These are phyloP conservation scores for Calonectria hongkongensis DNA, from an alignment of 2,329 filamentous ascomycete species.

Conservation along the genomic window DNA sequence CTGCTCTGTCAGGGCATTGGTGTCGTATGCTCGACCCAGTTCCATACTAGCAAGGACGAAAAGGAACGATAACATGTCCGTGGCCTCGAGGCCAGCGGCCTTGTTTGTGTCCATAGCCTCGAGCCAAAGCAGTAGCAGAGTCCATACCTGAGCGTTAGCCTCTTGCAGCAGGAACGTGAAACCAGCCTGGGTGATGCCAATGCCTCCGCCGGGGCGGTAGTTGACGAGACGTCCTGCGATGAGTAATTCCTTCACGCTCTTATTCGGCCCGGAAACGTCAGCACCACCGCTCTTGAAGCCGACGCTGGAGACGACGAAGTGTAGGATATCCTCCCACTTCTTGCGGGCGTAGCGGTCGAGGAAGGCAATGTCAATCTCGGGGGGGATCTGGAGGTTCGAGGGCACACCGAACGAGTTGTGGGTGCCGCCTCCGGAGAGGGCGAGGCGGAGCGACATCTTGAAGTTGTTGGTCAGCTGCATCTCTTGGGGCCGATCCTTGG, in stretches of 20 bases:
- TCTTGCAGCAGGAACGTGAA: conserved; percentile 97
- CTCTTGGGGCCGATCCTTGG: conserved; percentile 79
- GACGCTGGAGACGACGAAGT: conserved; percentile 92
- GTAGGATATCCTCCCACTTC: conserved; percentile 97
- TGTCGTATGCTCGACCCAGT: conserved; percentile 93
- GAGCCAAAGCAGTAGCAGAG: conserved; percentile 92
- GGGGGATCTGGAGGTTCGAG: conserved; percentile 77
- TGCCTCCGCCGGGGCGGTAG: conserved; percentile 75
- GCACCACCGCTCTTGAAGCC: conserved; percentile 68
- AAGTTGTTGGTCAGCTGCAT: conserved; percentile 89
- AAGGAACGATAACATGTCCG: conserved; percentile 96
- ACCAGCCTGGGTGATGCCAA: conserved; percentile 91
- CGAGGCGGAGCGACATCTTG: conserved; percentile 86
- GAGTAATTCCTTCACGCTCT: conserved; percentile 89
- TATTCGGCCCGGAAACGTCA: conserved; percentile 75
- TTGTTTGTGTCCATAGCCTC: conserved; percentile 81
- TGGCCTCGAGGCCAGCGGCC: conserved; percentile 84
- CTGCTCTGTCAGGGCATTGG: conserved; percentile 85
- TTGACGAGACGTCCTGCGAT: conserved; percentile 88
- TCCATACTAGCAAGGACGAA: conserved; percentile 96
- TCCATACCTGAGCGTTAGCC: conserved; percentile 98
- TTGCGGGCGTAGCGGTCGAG: conserved; percentile 90
- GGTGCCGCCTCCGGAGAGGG: conserved; percentile 89
- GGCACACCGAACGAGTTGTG: conserved; percentile 95
- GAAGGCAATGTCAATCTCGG: conserved; percentile 80